phyloP scores from a whole-genome alignment of 1,284 basidiomycete species.

The Cystobasidium pallidum region DNA sequence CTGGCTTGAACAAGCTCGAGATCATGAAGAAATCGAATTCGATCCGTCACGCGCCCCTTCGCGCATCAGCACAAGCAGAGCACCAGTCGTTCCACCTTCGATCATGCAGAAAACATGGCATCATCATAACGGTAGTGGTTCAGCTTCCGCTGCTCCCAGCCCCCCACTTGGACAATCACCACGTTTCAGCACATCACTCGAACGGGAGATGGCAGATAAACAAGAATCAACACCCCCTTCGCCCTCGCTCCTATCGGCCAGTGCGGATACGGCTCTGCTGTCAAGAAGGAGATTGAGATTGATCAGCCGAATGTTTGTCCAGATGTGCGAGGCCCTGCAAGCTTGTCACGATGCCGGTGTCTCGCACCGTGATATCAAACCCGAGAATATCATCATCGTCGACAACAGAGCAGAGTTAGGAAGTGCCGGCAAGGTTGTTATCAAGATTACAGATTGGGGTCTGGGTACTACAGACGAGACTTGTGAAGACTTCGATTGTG shows the following conservation, averaged over 20 bases:
- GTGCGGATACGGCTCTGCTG: constrained; percentile 77
- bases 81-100: constrained; percentile 17
- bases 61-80: constrained; percentile 46
- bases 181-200: constrained; percentile 9
- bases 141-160: constrained; percentile 37
- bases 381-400: constrained; percentile 62
- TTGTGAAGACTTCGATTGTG: constrained; percentile 96
- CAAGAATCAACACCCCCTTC: constrained; percentile 78
- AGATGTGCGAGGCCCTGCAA: constrained; percentile 98
- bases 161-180: constrained; percentile 41
- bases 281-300: constrained; percentile 83
- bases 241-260: constrained; percentile 80
- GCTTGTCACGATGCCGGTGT: constrained; percentile 92
- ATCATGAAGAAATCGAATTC: constrained; percentile 50
- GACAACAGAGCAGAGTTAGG: constrained; percentile 67
- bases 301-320: constrained; percentile 92
- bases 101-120: constrained; percentile 23
- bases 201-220: constrained; percentile 15
- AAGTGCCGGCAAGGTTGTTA: constrained; percentile 75
- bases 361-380: constrained; percentile 97
- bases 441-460: constrained; percentile 98
- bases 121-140: constrained; percentile 28
- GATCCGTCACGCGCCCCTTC: constrained; percentile 46
- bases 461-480: constrained; percentile 85
- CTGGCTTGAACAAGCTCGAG: constrained; percentile 74